Evolutionary conservation across 2,329 filamentous ascomycete genomes (phyloP), one percentile per base, ranked within the genome.

Genomic region (Ambrosiella xylebori): DNA sequence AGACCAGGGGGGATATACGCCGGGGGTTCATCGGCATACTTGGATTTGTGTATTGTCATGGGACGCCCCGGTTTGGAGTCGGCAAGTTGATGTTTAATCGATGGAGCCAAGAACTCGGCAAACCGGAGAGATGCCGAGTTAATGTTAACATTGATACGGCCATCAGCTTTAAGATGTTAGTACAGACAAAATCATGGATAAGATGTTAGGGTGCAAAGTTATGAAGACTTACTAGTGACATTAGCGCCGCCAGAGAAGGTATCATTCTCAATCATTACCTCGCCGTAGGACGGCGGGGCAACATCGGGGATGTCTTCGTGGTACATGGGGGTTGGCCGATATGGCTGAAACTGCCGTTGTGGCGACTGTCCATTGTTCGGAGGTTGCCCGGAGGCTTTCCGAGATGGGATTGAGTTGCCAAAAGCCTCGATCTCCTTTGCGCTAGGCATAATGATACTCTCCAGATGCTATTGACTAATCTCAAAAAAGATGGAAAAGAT

Each of bases 61-160:
- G 55, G 45, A 12, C 55, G 44, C 27, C 35, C 47, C 12, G 17
- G 7, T 36, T 39, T 50, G 35, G 63, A 71, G 57, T 49, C 36
- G 47, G 15, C 40, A n/a, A 49, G 45, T 35, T 57, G 55, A 1
- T 50, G 44, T 37, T 17, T 40, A 13, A 55, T 75, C 49, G 76
- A 70, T 40, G 74, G 71, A 5, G 58, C 54, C 38, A 59, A 47
- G 39, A 59, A 59, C 19, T 59, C 45, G 15, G 58, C 47, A 56
- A 59, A 57, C 27, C 54, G 53, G 6, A 52, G 15, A 57, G 76
- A 82, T 63, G 80, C 83, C 67, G 88, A 83, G 65, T 84, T 82
- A 70, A 93, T 87, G 62, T 82, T 83, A 71, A 93, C 88, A 65
- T 88, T 82, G 64, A 93, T 76, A 65, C 88, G 80, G 27, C 87